phyloP scores from a whole-genome alignment of 1,139 yeast genomes.

The Yarrowia galli region DNA sequence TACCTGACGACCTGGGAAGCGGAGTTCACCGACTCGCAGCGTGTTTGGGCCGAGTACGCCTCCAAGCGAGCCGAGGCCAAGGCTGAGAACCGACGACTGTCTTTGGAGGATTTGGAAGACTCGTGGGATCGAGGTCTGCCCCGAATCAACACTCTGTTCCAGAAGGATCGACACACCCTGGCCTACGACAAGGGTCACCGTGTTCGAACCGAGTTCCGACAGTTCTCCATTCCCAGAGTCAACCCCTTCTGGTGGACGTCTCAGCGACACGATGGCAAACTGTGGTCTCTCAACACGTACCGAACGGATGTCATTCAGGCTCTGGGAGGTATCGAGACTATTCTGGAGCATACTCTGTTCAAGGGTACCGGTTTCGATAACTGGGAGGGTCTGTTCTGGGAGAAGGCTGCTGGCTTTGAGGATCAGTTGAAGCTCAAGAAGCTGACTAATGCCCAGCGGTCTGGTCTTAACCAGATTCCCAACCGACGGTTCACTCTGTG shows the following conservation, averaged over 20 bases:
- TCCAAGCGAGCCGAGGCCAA: conserved; percentile 86
- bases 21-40: conserved; percentile 89
- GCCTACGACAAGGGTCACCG: conserved; percentile 97
- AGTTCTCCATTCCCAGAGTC: conserved; percentile 70
- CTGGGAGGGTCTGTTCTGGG: conserved; percentile 99
- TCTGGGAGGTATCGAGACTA: conserved; percentile 95
- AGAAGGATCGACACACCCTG: conserved; percentile 91
- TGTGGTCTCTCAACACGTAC: conserved; percentile 93
- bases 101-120: conserved; percentile 92
- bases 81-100: conserved; percentile 82
- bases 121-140: conserved; percentile 98
- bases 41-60: conserved; percentile 98
- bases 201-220: conserved; percentile 78
- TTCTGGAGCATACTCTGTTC: conserved; percentile 91
- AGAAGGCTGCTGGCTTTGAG: conserved; percentile 94
- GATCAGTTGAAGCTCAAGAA: conserved; percentile 94
- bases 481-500: conserved; percentile 95
- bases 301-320: conserved; percentile 97
- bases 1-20: conserved; percentile 97
- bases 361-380: conserved; percentile 97
- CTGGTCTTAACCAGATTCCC: conserved; percentile 97
- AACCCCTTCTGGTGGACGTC: conserved; percentile 98
- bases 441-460: conserved; percentile 95
- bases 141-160: conserved; percentile 91
- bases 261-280: conserved; percentile 89